Evolutionary conservation across 768 basidiomycete genomes (phyloP).

Genomic region (Hebeloma cylindrosporum): DNA sequence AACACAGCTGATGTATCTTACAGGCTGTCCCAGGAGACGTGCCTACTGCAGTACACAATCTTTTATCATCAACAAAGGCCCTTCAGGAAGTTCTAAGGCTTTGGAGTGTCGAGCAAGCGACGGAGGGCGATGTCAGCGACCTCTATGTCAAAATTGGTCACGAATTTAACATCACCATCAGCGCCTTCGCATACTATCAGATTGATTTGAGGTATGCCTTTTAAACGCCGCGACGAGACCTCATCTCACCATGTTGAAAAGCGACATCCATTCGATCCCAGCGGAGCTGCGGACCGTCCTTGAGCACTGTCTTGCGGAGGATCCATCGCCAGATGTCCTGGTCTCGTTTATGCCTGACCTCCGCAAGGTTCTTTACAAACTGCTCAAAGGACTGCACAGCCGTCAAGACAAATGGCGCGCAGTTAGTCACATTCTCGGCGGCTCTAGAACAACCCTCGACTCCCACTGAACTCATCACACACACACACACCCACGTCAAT

Average conservation of each 20-base stretch:
- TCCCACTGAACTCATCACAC: too few relatives aligned
- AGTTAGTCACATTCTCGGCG: too few relatives aligned
- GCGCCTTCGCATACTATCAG: slow-evolving; percentile 68
- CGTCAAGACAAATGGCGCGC: slow-evolving; percentile 62
- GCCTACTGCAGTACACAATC: slow-evolving; percentile 56
- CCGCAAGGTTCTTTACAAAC: slow-evolving; percentile 73
- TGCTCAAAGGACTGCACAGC: slow-evolving; percentile 79
- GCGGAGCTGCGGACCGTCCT: slow-evolving; percentile 62
- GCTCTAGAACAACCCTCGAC: too few relatives aligned
- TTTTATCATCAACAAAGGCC: slow-evolving; percentile 81
- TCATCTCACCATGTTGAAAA: slow-evolving; percentile 23
- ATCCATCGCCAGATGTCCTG: slow-evolving; percentile 71
- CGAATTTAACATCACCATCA: slow-evolving; percentile 80
- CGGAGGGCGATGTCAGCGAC: slow-evolving; percentile 79
- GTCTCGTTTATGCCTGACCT: slow-evolving; percentile 80
- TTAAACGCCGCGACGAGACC: background rate
- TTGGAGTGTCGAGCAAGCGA: slow-evolving; percentile 63
- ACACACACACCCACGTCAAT: too few relatives aligned
- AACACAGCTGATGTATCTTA: too few relatives aligned
- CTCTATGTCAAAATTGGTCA: slow-evolving; percentile 88
- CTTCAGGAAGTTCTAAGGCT: slow-evolving; percentile 70
- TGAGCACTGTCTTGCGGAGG: slow-evolving; percentile 69
- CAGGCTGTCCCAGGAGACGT: slow-evolving; percentile 45
- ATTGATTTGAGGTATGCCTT: slow-evolving; percentile 74
- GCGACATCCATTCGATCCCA: slow-evolving; percentile 66